phyloP scores from a whole-genome alignment of 2,329 filamentous ascomycete genomes.

The Monilinia vaccinii-corymbosi region DNA sequence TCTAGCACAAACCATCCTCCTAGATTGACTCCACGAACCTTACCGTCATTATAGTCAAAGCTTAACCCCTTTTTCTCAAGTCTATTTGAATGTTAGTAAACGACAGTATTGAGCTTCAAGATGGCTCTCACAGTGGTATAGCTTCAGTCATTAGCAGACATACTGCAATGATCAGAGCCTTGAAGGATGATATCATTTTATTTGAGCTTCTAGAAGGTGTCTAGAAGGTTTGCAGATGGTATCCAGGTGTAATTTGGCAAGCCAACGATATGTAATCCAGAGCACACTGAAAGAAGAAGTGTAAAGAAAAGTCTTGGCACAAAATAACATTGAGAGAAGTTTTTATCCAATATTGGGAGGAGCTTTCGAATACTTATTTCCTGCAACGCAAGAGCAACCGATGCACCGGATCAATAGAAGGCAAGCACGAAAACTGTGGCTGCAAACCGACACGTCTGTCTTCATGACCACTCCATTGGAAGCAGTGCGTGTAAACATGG shows the following conservation, averaged over 20 bases:
- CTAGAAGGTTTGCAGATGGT: neutral
- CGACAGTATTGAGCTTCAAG: neutral
- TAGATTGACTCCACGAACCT: conserved; percentile 55
- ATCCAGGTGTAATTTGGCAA: neutral
- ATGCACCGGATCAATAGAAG: neutral
- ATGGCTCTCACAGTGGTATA: conserved; percentile 18
- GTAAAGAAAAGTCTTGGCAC: neutral
- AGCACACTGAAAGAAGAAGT: neutral
- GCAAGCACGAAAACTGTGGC: neutral
- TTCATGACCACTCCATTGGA: neutral
- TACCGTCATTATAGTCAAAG: conserved; percentile 44
- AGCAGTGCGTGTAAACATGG: neutral
- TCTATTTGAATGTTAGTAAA: conserved; percentile 11
- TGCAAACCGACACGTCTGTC: neutral
- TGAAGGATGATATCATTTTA: conserved; percentile 12
- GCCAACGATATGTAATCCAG: neutral
- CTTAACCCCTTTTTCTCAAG: conserved; percentile 25
- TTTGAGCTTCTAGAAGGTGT: neutral
- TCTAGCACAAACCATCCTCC: conserved; percentile 38
- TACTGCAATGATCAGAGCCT: conserved; percentile 13
- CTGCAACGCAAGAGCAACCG: neutral
- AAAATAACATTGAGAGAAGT: neutral
- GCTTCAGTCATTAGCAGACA: conserved; percentile 14
- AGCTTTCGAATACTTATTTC: conserved; percentile 1
- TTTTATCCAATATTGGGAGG: neutral